phyloP scores from a whole-genome alignment of 805 yeast species.

The Saturnispora serradocipensis region DNA sequence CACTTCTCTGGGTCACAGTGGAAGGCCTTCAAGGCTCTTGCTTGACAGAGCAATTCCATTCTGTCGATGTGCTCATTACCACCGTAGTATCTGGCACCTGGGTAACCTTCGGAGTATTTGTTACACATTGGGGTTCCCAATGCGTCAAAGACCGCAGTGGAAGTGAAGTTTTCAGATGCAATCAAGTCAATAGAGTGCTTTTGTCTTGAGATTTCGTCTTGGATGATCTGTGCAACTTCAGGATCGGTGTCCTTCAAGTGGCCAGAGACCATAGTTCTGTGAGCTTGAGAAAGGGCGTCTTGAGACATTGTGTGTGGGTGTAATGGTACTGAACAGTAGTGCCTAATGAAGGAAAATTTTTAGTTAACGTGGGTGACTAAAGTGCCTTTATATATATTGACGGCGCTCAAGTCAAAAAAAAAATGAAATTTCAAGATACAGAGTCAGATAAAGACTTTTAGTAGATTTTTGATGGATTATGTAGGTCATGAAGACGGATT shows the following conservation, averaged over 20 bases:
- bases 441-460: neutral
- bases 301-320: constrained; percentile 13
- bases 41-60: constrained; percentile 84
- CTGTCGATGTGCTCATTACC: constrained; percentile 93
- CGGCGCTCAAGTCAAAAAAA: neutral
- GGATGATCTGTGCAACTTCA: constrained; percentile 72
- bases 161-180: constrained; percentile 94
- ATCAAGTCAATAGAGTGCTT: constrained; percentile 85
- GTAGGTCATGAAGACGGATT: neutral
- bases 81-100: constrained; percentile 96
- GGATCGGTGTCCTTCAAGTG: constrained; percentile 65
- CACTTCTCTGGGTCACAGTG: constrained; percentile 66
- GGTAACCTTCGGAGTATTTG: constrained; percentile 97
- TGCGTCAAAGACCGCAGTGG: constrained; percentile 88
- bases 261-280: constrained; percentile 57
- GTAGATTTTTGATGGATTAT: neutral
- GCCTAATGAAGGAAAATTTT: neutral
- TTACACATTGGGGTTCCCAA: constrained; percentile 95
- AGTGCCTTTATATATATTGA: neutral
- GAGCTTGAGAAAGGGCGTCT: constrained; percentile 62
- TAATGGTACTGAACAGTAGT: neutral
- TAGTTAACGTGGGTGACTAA: neutral
- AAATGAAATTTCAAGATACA: neutral
- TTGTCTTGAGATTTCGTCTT: constrained; percentile 75
- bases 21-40: constrained; percentile 83